Evolutionary conservation across 1,284 basidiomycete species (phyloP).

Genomic region (Ustilago nuda): DNA sequence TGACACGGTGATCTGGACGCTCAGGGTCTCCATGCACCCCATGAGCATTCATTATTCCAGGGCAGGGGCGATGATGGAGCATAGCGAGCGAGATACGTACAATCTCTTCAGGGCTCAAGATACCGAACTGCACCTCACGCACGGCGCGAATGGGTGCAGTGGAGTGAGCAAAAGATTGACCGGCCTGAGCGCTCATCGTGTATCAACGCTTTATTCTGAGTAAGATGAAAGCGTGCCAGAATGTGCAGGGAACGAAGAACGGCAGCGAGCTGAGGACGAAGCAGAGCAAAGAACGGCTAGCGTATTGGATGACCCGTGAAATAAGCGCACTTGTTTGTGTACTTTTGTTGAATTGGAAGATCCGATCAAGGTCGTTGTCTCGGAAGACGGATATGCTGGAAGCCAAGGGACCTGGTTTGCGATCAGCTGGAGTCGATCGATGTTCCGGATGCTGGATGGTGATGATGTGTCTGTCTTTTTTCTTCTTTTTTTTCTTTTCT

Average conservation of each 20-base stretch:
- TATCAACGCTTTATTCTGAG: slow-evolving; percentile 4
- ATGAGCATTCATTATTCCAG: neutral
- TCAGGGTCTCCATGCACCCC: neutral
- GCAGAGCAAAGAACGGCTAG: neutral
- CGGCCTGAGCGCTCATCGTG: slow-evolving; percentile 53
- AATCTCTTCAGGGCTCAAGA: slow-evolving; percentile 99
- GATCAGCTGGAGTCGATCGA: neutral
- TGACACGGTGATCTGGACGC: slow-evolving; percentile 21
- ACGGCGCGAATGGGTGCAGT: slow-evolving; percentile 84
- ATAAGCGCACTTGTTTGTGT: neutral
- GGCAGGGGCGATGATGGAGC: neutral
- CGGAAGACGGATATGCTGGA: neutral
- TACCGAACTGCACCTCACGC: slow-evolving; percentile 98
- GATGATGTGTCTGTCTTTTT: neutral
- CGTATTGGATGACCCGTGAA: neutral
- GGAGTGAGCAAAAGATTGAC: slow-evolving; percentile 77
- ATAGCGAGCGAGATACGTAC: slow-evolving; percentile 55
- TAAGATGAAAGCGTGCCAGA: neutral
- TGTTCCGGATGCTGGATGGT: neutral
- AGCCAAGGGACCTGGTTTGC: neutral
- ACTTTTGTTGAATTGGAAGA: neutral
- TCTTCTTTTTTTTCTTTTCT: neutral
- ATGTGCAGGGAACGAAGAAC: slow-evolving; percentile 2
- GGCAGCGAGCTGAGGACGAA: neutral
- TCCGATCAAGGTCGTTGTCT: neutral